Conservation (phyloP, 2,329 filamentous ascomycete genomes). For the Bipolaris zeicola region DNA sequence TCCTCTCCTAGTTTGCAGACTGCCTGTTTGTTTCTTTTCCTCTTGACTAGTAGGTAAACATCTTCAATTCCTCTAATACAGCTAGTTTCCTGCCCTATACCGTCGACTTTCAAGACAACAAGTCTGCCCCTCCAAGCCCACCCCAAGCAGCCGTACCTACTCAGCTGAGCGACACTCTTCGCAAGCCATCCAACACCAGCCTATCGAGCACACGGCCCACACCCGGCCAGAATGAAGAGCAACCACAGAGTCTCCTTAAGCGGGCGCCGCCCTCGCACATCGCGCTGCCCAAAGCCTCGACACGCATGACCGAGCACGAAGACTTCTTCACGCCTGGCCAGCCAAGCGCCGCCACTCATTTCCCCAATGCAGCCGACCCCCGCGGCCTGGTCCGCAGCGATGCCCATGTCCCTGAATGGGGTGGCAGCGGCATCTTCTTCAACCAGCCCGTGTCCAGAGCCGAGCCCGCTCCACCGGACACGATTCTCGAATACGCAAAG, state of each 20-base stretch:
- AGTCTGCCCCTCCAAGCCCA: slow-evolving; percentile 47
- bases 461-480: slow-evolving; percentile 74
- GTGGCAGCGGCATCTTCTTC: slow-evolving; percentile 62
- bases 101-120: slow-evolving; percentile 72
- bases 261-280: slow-evolving; percentile 36
- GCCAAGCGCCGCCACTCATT: slow-evolving; percentile 58
- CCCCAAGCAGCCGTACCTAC: slow-evolving; percentile 30
- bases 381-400: slow-evolving; percentile 71
- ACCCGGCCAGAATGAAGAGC: slow-evolving; percentile 28
- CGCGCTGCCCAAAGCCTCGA: slow-evolving; percentile 50
- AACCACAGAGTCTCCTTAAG: slow-evolving; percentile 49
- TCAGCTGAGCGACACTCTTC: slow-evolving; percentile 48
- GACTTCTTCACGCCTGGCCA: slow-evolving; percentile 55
- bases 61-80: slow-evolving; percentile 15
- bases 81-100: slow-evolving; percentile 91
- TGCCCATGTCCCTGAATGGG: slow-evolving; percentile 78
- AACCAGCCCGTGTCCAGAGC: slow-evolving; percentile 81
- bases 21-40: not conserved
- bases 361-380: slow-evolving; percentile 55
- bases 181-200: slow-evolving; percentile 54
- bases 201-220: slow-evolving; percentile 5
- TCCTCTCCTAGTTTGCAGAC: not conserved
- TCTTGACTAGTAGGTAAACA: not conserved
- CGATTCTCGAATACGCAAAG: slow-evolving; percentile 72
- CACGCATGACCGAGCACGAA: slow-evolving; percentile 45